phyloP scores from a whole-genome alignment of 345 rosid genomes.

The Balakata baccata region DNA sequence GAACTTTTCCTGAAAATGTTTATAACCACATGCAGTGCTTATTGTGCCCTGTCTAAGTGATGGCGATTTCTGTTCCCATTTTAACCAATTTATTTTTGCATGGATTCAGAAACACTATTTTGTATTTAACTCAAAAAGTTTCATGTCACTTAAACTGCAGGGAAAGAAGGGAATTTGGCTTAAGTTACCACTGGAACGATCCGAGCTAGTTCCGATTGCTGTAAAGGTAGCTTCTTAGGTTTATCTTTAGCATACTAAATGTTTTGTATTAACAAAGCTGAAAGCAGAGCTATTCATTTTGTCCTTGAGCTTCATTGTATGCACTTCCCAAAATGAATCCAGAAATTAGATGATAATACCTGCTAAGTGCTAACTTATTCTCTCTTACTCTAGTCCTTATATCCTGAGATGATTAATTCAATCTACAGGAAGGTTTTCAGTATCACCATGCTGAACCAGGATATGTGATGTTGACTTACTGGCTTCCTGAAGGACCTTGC shows the following conservation, averaged over 20 bases:
- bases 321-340: too few species aligned
- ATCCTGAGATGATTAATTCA: not conserved
- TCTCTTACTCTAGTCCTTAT: not conserved
- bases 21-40: not conserved
- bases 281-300: too few species aligned
- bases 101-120: not conserved
- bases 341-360: too few species aligned
- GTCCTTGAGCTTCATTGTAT: not conserved
- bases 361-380: too few species aligned
- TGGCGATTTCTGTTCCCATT: too few species aligned
- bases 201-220: constrained; percentile 82
- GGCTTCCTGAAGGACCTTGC: constrained; percentile 85
- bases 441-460: constrained; percentile 90
- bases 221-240: constrained; percentile 52
- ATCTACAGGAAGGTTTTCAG: constrained; percentile 71
- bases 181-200: constrained; percentile 59
- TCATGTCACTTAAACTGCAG: constrained; percentile 31
- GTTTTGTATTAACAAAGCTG: too few species aligned
- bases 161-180: constrained; percentile 92
- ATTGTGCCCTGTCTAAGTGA: not conserved
- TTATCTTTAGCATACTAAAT: not conserved
- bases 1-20: too few species aligned
- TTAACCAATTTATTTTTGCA: too few species aligned
- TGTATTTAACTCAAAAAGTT: not conserved
- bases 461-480: constrained; percentile 82